Base-by-base conservation (phyloP, 768 basidiomycete species). In the Tricholoma matsutake region DNA sequence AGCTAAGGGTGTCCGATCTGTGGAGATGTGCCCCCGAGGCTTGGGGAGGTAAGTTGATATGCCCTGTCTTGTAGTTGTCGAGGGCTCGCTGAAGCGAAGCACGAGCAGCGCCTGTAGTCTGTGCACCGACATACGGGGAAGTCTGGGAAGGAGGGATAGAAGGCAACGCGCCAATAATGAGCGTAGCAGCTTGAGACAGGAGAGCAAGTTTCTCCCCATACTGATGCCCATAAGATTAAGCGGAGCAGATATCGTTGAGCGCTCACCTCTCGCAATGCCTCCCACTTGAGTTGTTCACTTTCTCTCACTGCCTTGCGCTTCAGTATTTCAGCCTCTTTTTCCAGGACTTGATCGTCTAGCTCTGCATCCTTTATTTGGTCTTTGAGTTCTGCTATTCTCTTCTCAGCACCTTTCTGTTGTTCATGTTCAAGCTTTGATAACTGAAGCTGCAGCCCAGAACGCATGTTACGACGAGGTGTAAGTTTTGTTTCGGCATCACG, bases 191-290 rank as follows among this genome's bases (percentile, higher is more conserved):
- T 72, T 94, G 88, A 4, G 89, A 81, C 7, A 94, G 70, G 5
- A 94, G 78, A 1, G 87, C 75, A 4, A 94, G 73, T 70, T 94
- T 94, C 72, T 94, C 92, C 51, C 84, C 90, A 60, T 88, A 94
- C 92, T 94, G 58, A 57, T 41, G 49, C 53, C 34, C 55, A 56
- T 49, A 31, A 57, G 39, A 57, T 47, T 43, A 55, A 54, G 41
- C 52, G 10, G 47, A 37, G 22, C 34, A 18, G n/a, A 51, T 18
- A 32, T 47, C 31, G 32, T 10, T 31, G 56, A 7, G 18, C 32
- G 66, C 68, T 58, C 67, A 91, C 92, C 84, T 94, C 92, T 69
- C 85, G 81, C 55, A 93, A 73, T 10, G 92, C 92, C 45, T 88
- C 84, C 91, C 93, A 94, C 65, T 91, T 93, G 43, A 78, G 70